Evolutionary conservation across 1,139 yeast genomes (phyloP), one percentile per base, ranked within the genome.

Genomic region (Lodderomyces margitis): DNA sequence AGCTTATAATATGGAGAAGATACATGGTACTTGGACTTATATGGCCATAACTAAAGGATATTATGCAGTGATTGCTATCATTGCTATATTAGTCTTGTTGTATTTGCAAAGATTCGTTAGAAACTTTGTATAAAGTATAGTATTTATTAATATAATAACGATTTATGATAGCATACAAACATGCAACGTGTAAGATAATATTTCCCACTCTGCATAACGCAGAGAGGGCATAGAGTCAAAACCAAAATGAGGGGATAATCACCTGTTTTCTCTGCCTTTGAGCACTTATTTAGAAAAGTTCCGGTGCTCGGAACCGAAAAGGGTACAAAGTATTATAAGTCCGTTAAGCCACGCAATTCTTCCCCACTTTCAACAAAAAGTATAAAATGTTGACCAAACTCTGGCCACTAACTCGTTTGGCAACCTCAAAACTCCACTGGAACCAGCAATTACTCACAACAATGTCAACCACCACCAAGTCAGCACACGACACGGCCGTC

Each of bases 11-110:
- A 59, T 80, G 56, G 62, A 69, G 32, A 75, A 78, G 56, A 66
- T 85, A 46, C 73, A 77, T 49, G 66, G 71, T 37, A 78, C 78
- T 52, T 62, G 84, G 67, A 69, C 79, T 33, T 83, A 81, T 61
- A 73, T 78, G 49, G 64, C 76, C 11, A 58, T 74, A 39, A 75
- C 79, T 36, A 71, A 70, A 48, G 78, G 79, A 19, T 70, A 72
- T 45, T 70, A 74, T 49, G 70, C 62, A 27, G 49, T 61, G 7
- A 41, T 75, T 38, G 51, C 53, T 1, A 15, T 64, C 15, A 43
- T 55, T n/a, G 48, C 50, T 19, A 43, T 67, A 34, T 43, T 62
- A 14, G 52, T 56, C 10, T 45, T 67, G 43, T 60, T 49, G 46
- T 65, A 61, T 50, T 38, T 61, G 42, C 61, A 63, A 49, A 60